Base-by-base conservation (phyloP, 2,329 filamentous ascomycete species). In the Mycosphaerella arachidis region DNA sequence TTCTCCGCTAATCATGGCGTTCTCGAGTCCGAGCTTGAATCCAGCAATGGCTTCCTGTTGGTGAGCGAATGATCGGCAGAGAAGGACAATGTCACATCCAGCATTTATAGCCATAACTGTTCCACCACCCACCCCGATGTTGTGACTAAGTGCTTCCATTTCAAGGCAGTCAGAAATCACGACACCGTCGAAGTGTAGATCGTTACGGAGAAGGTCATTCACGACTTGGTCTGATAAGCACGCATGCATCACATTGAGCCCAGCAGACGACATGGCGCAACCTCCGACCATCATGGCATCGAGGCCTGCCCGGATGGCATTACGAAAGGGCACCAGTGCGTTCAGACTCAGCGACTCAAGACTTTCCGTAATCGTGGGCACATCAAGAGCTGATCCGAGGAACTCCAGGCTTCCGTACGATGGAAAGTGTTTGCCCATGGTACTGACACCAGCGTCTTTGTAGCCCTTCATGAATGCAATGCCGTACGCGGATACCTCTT, bases 71-170 rank as follows among this genome's bases (percentile, higher is more conserved):
- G 91, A 92, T 48, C 92, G 87, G 69, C 92, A 97, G 1, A 97
- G 83, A 6, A 97, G 83, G 5, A 97, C 86, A 56, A 97, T 79
- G 73, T 99, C 94, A 72, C 94, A 97, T 13, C 94, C 94, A 33
- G 94, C 93, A 73, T 96, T 94, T 54, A 97, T 90, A 3, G 94
- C 94, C 92, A 97, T 97, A 67, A 97, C 91, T 0, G 93, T 96
- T 12, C 94, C 94, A 45, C 94, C 93, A 67, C 93, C 92, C 18
- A 99, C 92, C n/a, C 93, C 93, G 53, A 97, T 94, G 68, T 97
- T 95, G 71, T 96, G 91, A 65, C 91, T 94, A 8, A 97, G 82
- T 0, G 92, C 92, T 71, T 97, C 92, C 93, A 97, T 97, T 73
- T 97, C 93, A 7, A 97, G 78, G 66, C 93, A 97, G 72, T 97